A percentile compares a stretch with the other conserved stretches of the same genome.
These are phyloP conservation scores for Iris pallida DNA, from an alignment of 116 monocot species.

Conservation along the genomic window DNA sequence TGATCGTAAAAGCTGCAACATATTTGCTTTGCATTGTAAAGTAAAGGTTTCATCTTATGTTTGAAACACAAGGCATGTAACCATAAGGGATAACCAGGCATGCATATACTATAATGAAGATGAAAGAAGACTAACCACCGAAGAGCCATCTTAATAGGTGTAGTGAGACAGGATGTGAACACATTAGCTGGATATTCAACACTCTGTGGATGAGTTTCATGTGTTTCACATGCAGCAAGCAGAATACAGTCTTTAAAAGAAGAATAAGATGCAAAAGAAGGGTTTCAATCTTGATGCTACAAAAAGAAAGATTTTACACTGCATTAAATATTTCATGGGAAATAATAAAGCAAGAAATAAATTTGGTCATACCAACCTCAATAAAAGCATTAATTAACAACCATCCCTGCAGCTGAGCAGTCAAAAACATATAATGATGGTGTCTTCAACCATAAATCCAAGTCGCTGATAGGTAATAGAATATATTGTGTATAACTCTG, in stretches of 20 bases:
- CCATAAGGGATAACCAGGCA: no score
- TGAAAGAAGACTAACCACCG: constrained; percentile 61
- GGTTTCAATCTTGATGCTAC: constrained; percentile 49
- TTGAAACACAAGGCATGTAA: no score
- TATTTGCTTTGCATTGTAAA: no score
- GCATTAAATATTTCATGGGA: not conserved
- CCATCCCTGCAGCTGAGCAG: constrained; percentile 88
- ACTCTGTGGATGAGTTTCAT: constrained; percentile 95
- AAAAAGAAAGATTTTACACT: constrained; percentile 5
- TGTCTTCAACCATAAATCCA: constrained; percentile 91
- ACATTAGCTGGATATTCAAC: constrained; percentile 94
- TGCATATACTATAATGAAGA: no score
- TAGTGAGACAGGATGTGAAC: constrained; percentile 92
- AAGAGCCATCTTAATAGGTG: constrained; percentile 95
- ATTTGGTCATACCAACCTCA: constrained; percentile 40
- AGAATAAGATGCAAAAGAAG: constrained; percentile 43
- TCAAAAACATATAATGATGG: constrained; percentile 99
- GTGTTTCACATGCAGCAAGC: constrained; percentile 89
- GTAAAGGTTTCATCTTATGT: no score
- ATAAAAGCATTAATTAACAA: constrained; percentile 71
- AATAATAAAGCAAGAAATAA: not conserved
- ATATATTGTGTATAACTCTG: constrained; percentile 98
- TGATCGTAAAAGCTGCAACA: no score
- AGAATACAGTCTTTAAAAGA: constrained; percentile 78
- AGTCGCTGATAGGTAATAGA: constrained; percentile 78